Conservation (phyloP, 305 asterid genomes). For the Euphrasia arctica region DNA sequence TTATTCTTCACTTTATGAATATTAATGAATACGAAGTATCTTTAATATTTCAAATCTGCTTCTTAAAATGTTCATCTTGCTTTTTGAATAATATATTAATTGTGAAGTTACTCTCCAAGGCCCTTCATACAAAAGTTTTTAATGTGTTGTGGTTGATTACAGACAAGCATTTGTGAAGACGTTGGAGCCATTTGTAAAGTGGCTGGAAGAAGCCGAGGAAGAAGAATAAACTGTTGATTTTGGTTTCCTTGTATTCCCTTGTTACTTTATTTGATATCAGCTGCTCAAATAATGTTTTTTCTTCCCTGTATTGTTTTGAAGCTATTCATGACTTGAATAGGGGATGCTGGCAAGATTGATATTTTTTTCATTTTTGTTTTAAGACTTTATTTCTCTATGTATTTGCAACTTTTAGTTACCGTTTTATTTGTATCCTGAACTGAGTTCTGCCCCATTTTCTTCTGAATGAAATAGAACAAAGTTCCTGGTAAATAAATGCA, state of each 20-base stretch:
- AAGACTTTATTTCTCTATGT: conserved; percentile 2
- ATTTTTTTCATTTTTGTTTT: not conserved
- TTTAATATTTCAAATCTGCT: not conserved
- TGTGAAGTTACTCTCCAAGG: too few relatives aligned
- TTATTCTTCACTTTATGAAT: not conserved
- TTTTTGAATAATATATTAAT: not conserved
- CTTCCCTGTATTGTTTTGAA: not conserved
- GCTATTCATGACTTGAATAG: not conserved
- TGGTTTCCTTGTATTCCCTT: conserved; percentile 2
- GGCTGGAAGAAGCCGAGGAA: conserved; percentile 99
- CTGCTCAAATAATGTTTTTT: not conserved
- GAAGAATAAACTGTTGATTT: conserved; percentile 39
- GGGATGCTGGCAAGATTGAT: not conserved
- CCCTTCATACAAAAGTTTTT: not conserved
- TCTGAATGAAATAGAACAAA: not conserved
- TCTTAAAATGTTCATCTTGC: too few relatives aligned
- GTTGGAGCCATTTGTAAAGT: conserved; percentile 87
- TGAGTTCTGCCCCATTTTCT: not conserved
- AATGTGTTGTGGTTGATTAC: conserved; percentile 6
- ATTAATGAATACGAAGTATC: not conserved
- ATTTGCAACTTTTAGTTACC: not conserved
- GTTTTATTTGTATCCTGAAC: not conserved
- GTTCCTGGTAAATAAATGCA: not conserved
- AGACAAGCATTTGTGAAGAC: conserved; percentile 93
- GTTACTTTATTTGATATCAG: conserved; percentile 11